phyloP scores from a whole-genome alignment of 192 early-diverging fungal genomes.

The Coemansia sp. region DNA sequence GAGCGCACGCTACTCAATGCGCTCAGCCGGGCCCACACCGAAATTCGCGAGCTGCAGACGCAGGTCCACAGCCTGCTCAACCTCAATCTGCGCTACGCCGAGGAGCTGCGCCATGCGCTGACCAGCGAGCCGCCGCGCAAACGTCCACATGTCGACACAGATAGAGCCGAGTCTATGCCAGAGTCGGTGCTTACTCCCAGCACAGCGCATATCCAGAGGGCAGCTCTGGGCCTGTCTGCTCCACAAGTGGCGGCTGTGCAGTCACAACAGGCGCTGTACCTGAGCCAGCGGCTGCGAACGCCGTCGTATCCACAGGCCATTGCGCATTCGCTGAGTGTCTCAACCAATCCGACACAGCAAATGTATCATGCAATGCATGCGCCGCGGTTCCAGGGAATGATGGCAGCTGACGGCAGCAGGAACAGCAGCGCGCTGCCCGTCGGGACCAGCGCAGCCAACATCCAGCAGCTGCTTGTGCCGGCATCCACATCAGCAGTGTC shows the following conservation, averaged over 20 bases:
- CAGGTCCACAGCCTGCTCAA: slow-evolving; percentile 24
- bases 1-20: slow-evolving; percentile 20
- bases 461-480: slow-evolving; percentile 7
- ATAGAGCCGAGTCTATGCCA: neutral
- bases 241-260: neutral
- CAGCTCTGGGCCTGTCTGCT: neutral
- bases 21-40: slow-evolving; percentile 20
- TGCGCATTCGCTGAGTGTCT: neutral
- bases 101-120: slow-evolving; percentile 36
- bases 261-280: slow-evolving; percentile 7
- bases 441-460: neutral
- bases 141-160: neutral
- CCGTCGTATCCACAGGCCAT: slow-evolving; percentile 11
- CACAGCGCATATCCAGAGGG: neutral
- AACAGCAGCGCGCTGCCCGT: neutral
- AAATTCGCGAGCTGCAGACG: slow-evolving; percentile 26
- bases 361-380: slow-evolving; percentile 13
- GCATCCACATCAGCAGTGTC: neutral
- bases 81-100: slow-evolving; percentile 41
- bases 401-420: neutral
- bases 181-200: neutral
- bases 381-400: neutral
- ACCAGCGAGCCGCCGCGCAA: slow-evolving; percentile 6
- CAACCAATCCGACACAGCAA: neutral
- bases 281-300: slow-evolving; percentile 4